These are phyloP conservation scores for Aspergillus asperescens DNA, from an alignment of 495 filamentous ascomycete genomes.

Conservation along the genomic window DNA sequence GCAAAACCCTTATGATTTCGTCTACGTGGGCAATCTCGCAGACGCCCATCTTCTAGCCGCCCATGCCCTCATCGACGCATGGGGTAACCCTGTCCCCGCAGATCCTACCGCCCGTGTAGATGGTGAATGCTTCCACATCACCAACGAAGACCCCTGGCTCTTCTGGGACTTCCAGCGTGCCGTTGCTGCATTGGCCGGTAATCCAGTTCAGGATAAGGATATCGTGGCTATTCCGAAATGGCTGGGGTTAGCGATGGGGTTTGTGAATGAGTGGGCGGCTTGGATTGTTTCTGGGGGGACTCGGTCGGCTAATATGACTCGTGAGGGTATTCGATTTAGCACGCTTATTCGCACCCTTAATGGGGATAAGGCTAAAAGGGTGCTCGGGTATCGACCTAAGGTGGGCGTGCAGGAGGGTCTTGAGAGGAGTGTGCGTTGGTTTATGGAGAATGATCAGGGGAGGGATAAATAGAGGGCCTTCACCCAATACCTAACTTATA, in stretches of 20 bases:
- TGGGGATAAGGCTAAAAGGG: conserved; percentile 1
- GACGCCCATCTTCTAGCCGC: conserved; percentile 9
- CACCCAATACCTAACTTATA: too few species aligned
- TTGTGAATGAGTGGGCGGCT: conserved; percentile 9
- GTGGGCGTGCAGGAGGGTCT: conserved; percentile 8
- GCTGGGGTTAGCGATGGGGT: conserved; percentile 9
- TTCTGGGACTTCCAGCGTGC: conserved; percentile 14
- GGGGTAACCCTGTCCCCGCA: background rate
- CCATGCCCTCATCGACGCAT: background rate
- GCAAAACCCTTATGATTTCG: conserved; percentile 9
- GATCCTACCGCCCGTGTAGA: conserved; percentile 3
- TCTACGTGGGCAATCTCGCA: conserved; percentile 10
- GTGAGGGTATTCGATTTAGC: conserved; percentile 12
- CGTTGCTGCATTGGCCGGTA: background rate
- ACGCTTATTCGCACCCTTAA: conserved; percentile 6
- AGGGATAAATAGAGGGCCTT: too few species aligned
- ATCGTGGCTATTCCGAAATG: conserved; percentile 11
- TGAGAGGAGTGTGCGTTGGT: conserved; percentile 9
- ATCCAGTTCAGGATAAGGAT: conserved; percentile 1
- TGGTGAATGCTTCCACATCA: conserved; percentile 11
- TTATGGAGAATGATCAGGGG: conserved; percentile 11
- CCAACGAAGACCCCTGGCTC: conserved; percentile 7
- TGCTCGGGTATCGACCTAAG: conserved; percentile 8
- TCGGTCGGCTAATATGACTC: conserved; percentile 3
- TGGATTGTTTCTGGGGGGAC: conserved; percentile 1